A percentile compares a stretch with the other conserved stretches of the same genome.
Conservation (phyloP, 306 rosid species). For the Quercus berberidifolia region DNA sequence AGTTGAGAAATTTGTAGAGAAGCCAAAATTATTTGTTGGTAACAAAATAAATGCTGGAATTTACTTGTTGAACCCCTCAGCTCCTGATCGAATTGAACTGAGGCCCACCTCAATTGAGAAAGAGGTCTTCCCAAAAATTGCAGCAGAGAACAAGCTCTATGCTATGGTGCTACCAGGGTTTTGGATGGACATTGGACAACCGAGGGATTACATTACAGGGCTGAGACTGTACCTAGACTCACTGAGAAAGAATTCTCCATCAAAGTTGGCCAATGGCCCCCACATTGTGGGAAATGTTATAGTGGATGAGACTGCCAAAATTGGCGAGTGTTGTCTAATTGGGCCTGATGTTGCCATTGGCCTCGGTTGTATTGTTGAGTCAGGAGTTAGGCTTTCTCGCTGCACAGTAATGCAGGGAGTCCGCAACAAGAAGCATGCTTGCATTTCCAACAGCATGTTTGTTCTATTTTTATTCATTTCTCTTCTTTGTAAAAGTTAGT, state of each 20-base stretch:
- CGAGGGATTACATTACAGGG: slow-evolving; percentile 90
- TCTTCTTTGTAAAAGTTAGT: slow-evolving; percentile 3
- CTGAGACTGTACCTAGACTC: slow-evolving; percentile 82
- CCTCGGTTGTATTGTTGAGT: slow-evolving; percentile 82
- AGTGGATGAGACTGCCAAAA: slow-evolving; percentile 83
- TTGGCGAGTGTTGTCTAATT: slow-evolving; percentile 95
- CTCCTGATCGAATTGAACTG: slow-evolving; percentile 79
- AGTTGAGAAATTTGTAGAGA: slow-evolving; percentile 94
- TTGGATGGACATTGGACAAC: slow-evolving; percentile 99
- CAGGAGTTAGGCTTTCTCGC: slow-evolving; percentile 92
- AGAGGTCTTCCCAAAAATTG: slow-evolving; percentile 90
- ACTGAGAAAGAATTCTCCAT: slow-evolving; percentile 65
- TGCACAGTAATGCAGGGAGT: slow-evolving; percentile 93
- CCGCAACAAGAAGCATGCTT: slow-evolving; percentile 79
- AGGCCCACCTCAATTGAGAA: slow-evolving; percentile 99
- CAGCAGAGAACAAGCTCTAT: slow-evolving; percentile 73
- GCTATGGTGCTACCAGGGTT: slow-evolving; percentile 99
- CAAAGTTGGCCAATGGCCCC: slow-evolving; percentile 69
- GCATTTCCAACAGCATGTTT: slow-evolving; percentile 71
- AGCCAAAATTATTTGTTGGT: slow-evolving; percentile 95
- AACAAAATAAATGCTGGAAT: slow-evolving; percentile 99
- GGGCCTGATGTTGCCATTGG: slow-evolving; percentile 99
- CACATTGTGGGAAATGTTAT: slow-evolving; percentile 89
- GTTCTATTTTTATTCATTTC: background rate
- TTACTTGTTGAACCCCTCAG: slow-evolving; percentile 82